These are phyloP conservation scores for Apiotrichum sp. DNA, from an alignment of 1,284 basidiomycete genomes.

Conservation along the genomic window DNA sequence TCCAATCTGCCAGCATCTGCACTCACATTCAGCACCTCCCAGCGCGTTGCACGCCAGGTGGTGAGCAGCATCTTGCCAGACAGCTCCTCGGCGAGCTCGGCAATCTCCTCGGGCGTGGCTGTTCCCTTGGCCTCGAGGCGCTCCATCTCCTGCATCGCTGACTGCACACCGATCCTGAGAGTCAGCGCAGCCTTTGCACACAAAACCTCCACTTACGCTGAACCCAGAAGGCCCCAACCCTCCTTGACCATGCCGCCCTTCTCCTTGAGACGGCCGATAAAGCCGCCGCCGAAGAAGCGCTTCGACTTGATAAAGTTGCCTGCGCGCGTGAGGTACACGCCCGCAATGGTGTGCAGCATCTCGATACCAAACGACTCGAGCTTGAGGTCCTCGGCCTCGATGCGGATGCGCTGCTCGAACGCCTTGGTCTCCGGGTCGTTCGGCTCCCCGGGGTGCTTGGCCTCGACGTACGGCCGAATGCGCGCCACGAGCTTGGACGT, in stretches of 20 bases:
- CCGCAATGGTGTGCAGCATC: conserved; percentile 68
- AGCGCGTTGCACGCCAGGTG: conserved; percentile 88
- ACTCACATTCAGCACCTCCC: conserved; percentile 78
- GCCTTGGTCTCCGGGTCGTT: conserved; percentile 75
- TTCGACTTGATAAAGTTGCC: conserved; percentile 84
- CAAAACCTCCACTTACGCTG: conserved; percentile 53
- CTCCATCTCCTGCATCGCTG: conserved; percentile 77
- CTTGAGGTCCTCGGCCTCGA: conserved; percentile 94
- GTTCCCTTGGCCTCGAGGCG: conserved; percentile 79
- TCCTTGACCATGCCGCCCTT: conserved; percentile 89
- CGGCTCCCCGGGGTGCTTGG: conserved; percentile 75
- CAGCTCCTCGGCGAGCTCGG: conserved; percentile 85
- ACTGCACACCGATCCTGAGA: conserved; percentile 60
- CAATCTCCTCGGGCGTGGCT: conserved; percentile 71
- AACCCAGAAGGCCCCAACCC: conserved; percentile 86
- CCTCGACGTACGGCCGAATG: conserved; percentile 80
- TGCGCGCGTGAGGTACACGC: conserved; percentile 87
- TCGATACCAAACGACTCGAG: conserved; percentile 97
- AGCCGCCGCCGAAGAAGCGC: conserved; percentile 73
- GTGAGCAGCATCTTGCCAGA: conserved; percentile 93
- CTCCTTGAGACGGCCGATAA: conserved; percentile 91
- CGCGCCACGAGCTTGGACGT: conserved; percentile 73
- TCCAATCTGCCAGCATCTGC: no score
- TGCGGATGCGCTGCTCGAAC: conserved; percentile 70
- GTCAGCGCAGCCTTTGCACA: no score